Evolutionary conservation across 176 grass and related monocot species (phyloP), one percentile per base, ranked within the genome.

Genomic region (Zea luxurians): DNA sequence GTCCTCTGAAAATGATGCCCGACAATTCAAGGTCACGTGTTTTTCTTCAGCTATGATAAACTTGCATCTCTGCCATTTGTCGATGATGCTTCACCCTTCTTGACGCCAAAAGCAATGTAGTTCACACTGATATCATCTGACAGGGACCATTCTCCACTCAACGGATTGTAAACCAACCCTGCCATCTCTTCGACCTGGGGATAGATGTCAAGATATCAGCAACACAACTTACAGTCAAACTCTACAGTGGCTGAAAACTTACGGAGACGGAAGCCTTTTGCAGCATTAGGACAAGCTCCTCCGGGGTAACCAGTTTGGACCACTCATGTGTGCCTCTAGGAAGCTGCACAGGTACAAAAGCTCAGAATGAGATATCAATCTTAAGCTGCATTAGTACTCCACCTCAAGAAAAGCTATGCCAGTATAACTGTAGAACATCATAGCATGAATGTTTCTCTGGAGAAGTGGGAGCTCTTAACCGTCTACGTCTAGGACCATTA

Each of bases 281-380:
- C 70, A 91, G 80, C 81, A 92, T 88, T 75, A 98, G 78, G 61
- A 76, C 83, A 71, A 98, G 63, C 85, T 98, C 96, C 82, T 98
- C 96, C 1, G 96, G 86, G 53, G 85, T 92, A 68, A 98, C 58
- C 76, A 98, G 86, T 77, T 86, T 90, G 34, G 96, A 92, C 96
- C 96, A 98, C 61, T 92, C 69, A 78, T 94, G 96, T 38, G 96
- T 98, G 16, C 96, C 96, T 92, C 81, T 85, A 60, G 96, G 96
- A 13, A 98, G 96, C 92, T 98, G 86, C 52, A 79, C 37, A 67
- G 69, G 40, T 34, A 83, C 62, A 80, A 10, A 76, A 82, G 37
- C 66, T 78, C 11, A 45, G 48, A 61, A 35, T 61, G 59, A 35
- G 9, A 61, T 12, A 8, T 18, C 9, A 49, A 75, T 35, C 71